Percentiles rank a stretch among this genome's conserved stretches.
These are phyloP conservation scores for Yarrowia deformans DNA, from an alignment of 805 yeast genomes.

Conservation along the genomic window DNA sequence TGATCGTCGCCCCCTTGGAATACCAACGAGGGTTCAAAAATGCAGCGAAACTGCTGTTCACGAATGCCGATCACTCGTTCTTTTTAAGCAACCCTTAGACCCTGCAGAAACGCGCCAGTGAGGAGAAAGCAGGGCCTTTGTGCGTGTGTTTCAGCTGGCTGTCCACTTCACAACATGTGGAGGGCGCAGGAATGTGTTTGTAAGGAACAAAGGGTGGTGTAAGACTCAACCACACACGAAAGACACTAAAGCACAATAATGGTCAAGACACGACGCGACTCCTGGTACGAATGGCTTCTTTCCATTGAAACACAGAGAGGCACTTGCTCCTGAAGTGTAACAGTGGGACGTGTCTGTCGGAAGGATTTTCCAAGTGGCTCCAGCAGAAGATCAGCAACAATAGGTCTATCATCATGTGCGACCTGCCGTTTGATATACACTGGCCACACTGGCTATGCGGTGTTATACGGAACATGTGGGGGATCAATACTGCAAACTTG, in stretches of 20 bases:
- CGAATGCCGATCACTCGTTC: constrained; percentile 6
- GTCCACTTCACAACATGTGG: constrained; percentile 3
- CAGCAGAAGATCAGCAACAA: constrained; percentile 13
- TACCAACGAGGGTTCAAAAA: constrained; percentile 4
- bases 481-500: no score
- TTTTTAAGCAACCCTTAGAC: constrained; percentile 18
- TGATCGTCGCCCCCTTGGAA: constrained; percentile 34
- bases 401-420: constrained; percentile 4
- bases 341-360: neutral
- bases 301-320: neutral
- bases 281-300: neutral
- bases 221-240: neutral
- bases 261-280: no score
- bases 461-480: neutral
- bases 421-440: neutral
- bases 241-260: neutral
- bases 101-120: constrained; percentile 23
- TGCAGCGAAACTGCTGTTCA: constrained; percentile 26
- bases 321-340: neutral
- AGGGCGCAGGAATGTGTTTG: neutral
- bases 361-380: constrained; percentile 12
- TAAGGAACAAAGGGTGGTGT: neutral
- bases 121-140: constrained; percentile 17
- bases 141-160: constrained; percentile 18
- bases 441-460: constrained; percentile 3